Evolutionary conservation across 208 protist species (phyloP), one percentile per base, ranked within the genome.

Genomic region (Tritrichomonas foetus): DNA sequence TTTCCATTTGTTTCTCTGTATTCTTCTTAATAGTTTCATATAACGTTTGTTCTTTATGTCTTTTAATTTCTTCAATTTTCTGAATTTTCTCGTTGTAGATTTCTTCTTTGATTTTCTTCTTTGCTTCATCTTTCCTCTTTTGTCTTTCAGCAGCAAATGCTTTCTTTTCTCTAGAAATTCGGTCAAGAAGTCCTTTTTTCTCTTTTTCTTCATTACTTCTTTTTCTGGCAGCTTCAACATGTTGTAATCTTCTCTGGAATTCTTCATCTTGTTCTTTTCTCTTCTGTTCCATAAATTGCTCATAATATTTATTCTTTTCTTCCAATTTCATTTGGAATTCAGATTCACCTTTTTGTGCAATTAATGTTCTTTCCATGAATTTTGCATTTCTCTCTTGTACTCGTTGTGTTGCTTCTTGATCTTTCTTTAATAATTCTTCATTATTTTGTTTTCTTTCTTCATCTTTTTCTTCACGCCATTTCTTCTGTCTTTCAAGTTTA

Each of bases 371-470:
- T n/a, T 64, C 80, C 11, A 39, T 92, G 22, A 92, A 33, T 92
- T 55, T 25, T 92, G 11, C 16, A 33, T 55, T 66, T 92, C 55
- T 11, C 25, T 92, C n/a, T 33, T 92, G 16, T 36, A 66, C 11
- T 92, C 27, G 11, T 92, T n/a, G 25, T 14, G 11, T n/a, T 39
- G 11, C 27, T 36, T 64, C 22, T 14, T 8, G 3, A n/a, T 64
- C 80, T 33, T 64, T 64, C 27, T 64, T 3, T 5, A 66, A 5
- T 36, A 66, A 30, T 33, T 39, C 3, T 33, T 92, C 22, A 66
- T 92, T 64, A 14, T 92, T 64, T 92, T 92, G 8, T 5, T 92
- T 11, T 39, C 11, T n/a, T 92, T 92, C 80, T 92, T 92, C 80
- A 33, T 92, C 80, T 14, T 33, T 14, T 92, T 92, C n/a, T 36